Base-by-base conservation (phyloP, 768 basidiomycete genomes). In the Auricularia sp. region DNA sequence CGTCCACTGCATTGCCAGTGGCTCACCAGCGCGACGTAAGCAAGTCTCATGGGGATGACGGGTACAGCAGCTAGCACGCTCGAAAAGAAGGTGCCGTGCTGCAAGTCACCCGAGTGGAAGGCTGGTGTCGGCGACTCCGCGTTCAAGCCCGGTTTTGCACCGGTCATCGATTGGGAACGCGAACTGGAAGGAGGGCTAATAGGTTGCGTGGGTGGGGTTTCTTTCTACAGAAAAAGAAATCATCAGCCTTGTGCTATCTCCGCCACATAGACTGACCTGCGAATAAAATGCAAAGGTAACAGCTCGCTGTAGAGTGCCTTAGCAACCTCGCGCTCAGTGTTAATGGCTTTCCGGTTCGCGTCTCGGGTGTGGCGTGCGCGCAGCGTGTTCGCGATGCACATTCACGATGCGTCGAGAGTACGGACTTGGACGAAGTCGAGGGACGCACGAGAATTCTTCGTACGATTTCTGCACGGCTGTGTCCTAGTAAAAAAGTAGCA, bases 381-480 rank as follows among this genome's bases (percentile, higher is more conserved):
- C 68, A 93, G 74, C 0, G 91, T 91, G 54, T 81, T 79, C 18
- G 83, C 81, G 3, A 97, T 82, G 67, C 81, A 87, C 3, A 80
- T 79, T 54, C 86, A 82, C 93, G 93, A 98, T 67, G 98, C 85
- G 36, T 79, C 80, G 34, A 76, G 71, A 0, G 84, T 86, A 0
- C 95, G 96, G 8, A 96, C 73, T 33, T 78, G 77, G n/a, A 88
- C 88, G 90, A 93, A 98, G 71, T 96, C 86, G 36, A 98, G n/a
- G 76, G 39, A 99, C 85, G 1, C 91, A 90, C 90, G 92, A 95
- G 68, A 98, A 78, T 72, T 98, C 96, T 53, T 84, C 81, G 71
- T 95, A 94, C 0, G 86, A 83, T 69, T 98, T 99, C 71, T 98
- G 95, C 42, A 89, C 82, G 8, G 86, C 81, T 18, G 81, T 83